These are phyloP conservation scores for Trichocladium antarcticum DNA, from an alignment of 495 filamentous ascomycete genomes.

Conservation along the genomic window DNA sequence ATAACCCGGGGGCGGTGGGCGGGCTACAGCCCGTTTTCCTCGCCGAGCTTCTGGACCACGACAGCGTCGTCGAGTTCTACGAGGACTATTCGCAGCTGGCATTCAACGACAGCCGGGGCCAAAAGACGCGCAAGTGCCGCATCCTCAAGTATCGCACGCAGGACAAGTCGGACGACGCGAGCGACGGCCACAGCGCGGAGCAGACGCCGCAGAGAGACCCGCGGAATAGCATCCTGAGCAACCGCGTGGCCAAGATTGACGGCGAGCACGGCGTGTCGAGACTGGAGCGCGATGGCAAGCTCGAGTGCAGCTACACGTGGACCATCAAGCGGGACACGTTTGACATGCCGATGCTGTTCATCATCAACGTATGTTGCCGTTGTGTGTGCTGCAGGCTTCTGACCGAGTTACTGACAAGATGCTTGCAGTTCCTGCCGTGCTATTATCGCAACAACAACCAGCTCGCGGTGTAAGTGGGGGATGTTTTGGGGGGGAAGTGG, in stretches of 20 bases:
- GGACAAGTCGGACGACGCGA: conserved; percentile 26
- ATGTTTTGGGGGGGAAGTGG: too few relatives aligned
- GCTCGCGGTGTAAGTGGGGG: conserved; percentile 32
- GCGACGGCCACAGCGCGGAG: conserved; percentile 18
- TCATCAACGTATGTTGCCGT: conserved; percentile 73
- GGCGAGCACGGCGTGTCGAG: conserved; percentile 66
- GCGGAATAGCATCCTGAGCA: conserved; percentile 40
- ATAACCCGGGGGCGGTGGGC: conserved; percentile 19
- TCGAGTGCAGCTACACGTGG: conserved; percentile 93
- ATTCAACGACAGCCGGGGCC: conserved; percentile 77
- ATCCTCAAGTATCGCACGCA: conserved; percentile 83
- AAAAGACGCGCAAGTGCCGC: conserved; percentile 71
- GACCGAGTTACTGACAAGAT: conserved; percentile 2
- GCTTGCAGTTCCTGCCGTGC: conserved; percentile 39
- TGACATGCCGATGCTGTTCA: conserved; percentile 96
- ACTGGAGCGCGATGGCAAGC: conserved; percentile 76
- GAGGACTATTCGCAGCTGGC: conserved; percentile 88
- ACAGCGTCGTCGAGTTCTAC: conserved; percentile 87
- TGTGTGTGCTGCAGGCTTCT: background rate
- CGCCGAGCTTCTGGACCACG: conserved; percentile 85
- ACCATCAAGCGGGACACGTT: conserved; percentile 93
- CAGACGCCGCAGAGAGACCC: conserved; percentile 33
- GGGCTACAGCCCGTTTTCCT: conserved; percentile 69
- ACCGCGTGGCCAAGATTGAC: conserved; percentile 50
- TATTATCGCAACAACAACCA: conserved; percentile 41